Base-by-base conservation (phyloP, 306 rosid genomes). In the Amphicarpaea edgeworthii region DNA sequence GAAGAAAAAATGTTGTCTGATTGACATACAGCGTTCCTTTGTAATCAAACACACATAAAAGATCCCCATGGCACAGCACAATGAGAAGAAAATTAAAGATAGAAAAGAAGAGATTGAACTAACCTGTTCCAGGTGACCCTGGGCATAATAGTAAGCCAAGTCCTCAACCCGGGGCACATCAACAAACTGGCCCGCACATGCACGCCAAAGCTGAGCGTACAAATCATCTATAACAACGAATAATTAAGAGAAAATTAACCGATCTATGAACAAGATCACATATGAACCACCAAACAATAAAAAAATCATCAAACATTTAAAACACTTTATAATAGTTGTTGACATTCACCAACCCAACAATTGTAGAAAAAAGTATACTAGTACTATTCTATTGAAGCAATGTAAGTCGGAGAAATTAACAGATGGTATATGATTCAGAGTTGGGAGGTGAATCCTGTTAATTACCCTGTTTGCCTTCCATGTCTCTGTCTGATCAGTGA, bases 91-190 rank as follows among this genome's bases (percentile, higher is more conserved):
- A 49, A 17, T 12, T 17, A 17, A 42, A 64, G n/a, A n/a, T n/a
- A 64, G 4, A 37, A 12, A 6, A 10, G 9, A 0, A 23, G 53
- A 78, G 73, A 79, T 32, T 30, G 47, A 77, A 28, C 4, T 28
- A 28, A 90, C 97, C 96, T 92, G 97, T 66, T 92, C 97, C 55
- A 81, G 50, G 49, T 92, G 93, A 28, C 97, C 96, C 47, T 92
- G 97, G 10, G 91, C 88, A 12, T 83, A 86, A 85, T 90, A 92
- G 41, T 49, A 60, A 46, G 88, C 90, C 59, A 47, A 73, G 28
- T 89, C 93, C 1, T 90, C 91, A 9, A 5, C 9, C 14, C 86
- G 47, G 0, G 97, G 97, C 51, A 89, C 80, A 32, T 79, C 76
- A 3, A 86, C 85, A 2, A 60, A 61, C n/a, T 2, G 62, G 8